phyloP scores from a whole-genome alignment of 331 rosid genomes.

The Quercus tomentella region DNA sequence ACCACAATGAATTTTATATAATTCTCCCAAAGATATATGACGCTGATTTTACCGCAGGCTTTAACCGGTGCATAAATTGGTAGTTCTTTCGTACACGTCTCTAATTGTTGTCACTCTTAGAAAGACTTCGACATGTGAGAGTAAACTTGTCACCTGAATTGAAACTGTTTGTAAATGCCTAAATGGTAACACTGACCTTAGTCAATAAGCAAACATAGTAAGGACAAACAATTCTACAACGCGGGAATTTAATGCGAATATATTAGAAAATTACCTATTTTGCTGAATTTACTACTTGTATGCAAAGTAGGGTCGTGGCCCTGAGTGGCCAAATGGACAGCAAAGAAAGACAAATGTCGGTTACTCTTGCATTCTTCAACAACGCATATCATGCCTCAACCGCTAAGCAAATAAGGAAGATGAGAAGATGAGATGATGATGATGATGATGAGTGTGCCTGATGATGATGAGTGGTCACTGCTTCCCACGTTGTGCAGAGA shows the following conservation, averaged over 20 bases:
- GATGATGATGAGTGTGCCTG: background rate
- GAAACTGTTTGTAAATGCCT: too few relatives aligned
- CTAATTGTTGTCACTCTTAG: too few relatives aligned
- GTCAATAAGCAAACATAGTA: background rate
- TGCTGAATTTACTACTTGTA: too few relatives aligned
- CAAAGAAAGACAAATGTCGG: background rate
- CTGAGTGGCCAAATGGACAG: conserved; percentile 9
- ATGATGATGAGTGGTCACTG: background rate
- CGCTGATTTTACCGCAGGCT: too few relatives aligned
- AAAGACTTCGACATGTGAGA: too few relatives aligned
- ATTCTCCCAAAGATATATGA: too few relatives aligned
- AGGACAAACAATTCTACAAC: background rate
- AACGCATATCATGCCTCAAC: conserved; percentile 12
- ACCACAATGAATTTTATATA: too few relatives aligned
- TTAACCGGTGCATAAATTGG: too few relatives aligned
- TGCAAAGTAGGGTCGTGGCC: background rate
- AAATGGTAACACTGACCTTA: background rate
- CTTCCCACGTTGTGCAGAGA: conserved; percentile 17
- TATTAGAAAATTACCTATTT: background rate
- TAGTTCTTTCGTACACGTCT: too few relatives aligned
- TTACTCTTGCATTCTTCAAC: background rate
- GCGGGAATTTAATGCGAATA: background rate
- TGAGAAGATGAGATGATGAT: background rate
- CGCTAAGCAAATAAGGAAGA: conserved; percentile 27
- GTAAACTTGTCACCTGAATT: too few relatives aligned